Evolutionary conservation across 345 rosid species (phyloP).

Genomic region (Viola odorata): DNA sequence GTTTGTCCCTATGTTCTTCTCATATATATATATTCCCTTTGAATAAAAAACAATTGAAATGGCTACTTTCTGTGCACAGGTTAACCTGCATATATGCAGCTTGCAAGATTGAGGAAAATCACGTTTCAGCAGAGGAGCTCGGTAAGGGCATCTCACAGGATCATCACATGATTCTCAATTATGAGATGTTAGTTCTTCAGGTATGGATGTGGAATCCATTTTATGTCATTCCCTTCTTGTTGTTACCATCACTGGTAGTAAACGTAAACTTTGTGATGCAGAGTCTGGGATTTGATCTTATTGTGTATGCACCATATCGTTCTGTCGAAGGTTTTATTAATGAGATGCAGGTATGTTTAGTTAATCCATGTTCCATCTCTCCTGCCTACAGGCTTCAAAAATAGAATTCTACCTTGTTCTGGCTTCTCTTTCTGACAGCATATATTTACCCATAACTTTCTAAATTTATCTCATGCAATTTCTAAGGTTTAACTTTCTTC

Average conservation of each 20-base stretch:
- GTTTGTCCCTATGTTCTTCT: too few species aligned
- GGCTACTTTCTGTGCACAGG: constrained; percentile 42
- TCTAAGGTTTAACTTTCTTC: constrained; percentile 16
- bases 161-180: constrained; percentile 95
- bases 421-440: background rate
- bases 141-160: constrained; percentile 97
- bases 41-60: constrained; percentile 9
- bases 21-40: too few species aligned
- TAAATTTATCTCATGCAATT: background rate
- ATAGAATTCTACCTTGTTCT: background rate
- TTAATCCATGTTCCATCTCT: background rate
- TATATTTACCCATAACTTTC: background rate
- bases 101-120: constrained; percentile 97
- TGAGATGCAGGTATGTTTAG: constrained; percentile 64
- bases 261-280: constrained; percentile 32
- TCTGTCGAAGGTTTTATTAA: constrained; percentile 81
- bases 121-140: constrained; percentile 98
- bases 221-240: constrained; percentile 10
- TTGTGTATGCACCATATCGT: constrained; percentile 91
- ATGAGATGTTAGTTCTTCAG: constrained; percentile 96
- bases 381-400: background rate
- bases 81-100: constrained; percentile 93
- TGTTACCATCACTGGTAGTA: constrained; percentile 6
- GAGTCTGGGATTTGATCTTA: constrained; percentile 96
- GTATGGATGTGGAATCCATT: constrained; percentile 33